Evolutionary conservation across 441 rosid genomes (phyloP), one percentile per base, ranked within the genome.

Genomic region (Metrosideros polymorpha): DNA sequence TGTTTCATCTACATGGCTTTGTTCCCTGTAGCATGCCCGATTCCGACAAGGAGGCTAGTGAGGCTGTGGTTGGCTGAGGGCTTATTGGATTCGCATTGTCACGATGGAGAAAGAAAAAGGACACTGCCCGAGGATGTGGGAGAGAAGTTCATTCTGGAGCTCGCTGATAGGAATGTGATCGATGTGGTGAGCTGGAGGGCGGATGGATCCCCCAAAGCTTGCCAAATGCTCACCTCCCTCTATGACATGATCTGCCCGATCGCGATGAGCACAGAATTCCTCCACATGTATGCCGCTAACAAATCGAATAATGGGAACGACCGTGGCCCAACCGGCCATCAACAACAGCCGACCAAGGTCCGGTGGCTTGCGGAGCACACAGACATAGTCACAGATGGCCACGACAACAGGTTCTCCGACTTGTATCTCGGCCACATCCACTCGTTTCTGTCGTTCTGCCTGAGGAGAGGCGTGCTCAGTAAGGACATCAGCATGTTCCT

Each of bases 371-470:
- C 32, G 0, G 63, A 57, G 63, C 63, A 57, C 32, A 57, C 63
- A 1, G n/a, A 27, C 63, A n/a, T 57, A 57, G 32, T n/a, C 63
- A 57, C 2, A 27, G 63, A 57, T 32, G 2, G 30, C 32, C 18
- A 6, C 2, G 0, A 17, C 3, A 2, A 18, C 32, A 27, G 32
- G 17, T 2, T 12, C 2, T 4, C 15, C 0, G 7, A 2, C n/a
- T 6, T 57, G 32, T 3, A 57, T 32, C 63, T 57, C 15, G 2
- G 8, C 2, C 6, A 56, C 17, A 17, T 56, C 63, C 32, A 32
- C 63, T 57, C 32, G 3, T 57, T 57, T 27, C 63, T 57, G 8
- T 27, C 63, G 9, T 57, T 57, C 63, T 57, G 1, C 63, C 5
- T 57, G 63, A 57, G 32, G 63, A 57, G 63, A 57, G 63, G 63